Conservation (phyloP, 2,329 filamentous ascomycete genomes). For the Cryphonectria carpinicola region DNA sequence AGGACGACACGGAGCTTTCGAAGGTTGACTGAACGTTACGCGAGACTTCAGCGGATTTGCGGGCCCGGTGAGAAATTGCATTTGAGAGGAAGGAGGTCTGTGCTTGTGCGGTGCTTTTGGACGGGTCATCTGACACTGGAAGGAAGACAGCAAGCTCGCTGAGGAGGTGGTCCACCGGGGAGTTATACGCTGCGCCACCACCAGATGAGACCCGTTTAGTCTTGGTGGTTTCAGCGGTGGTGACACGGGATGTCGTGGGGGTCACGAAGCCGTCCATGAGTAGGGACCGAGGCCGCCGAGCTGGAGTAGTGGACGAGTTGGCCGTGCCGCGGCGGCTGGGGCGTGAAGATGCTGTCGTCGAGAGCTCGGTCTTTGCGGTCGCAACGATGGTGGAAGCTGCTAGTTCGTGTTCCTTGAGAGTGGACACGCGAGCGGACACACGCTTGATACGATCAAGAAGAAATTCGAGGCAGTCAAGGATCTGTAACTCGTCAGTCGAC, state of each 20-base stretch:
- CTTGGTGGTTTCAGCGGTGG: conserved; percentile 17
- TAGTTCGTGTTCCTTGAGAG: conserved; percentile 50
- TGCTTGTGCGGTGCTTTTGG: conserved; percentile 31
- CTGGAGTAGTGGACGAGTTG: conserved; percentile 38
- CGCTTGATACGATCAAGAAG: conserved; percentile 52
- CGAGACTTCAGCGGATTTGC: conserved; percentile 43
- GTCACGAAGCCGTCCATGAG: conserved; percentile 19
- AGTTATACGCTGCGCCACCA: conserved; percentile 38
- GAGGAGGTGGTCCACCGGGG: conserved; percentile 53
- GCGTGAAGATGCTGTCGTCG: conserved; percentile 31
- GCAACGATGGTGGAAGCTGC: conserved; percentile 45
- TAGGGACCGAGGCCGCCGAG: conserved; percentile 35
- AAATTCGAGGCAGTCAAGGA: conserved; percentile 56
- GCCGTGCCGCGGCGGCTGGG: conserved; percentile 35
- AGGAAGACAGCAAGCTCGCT: conserved; percentile 50
- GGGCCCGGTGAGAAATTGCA: conserved; percentile 15
- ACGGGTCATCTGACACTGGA: conserved; percentile 39
- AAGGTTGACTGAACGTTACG: conserved; percentile 53
- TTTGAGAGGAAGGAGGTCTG: conserved; percentile 15
- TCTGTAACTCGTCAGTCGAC: conserved; percentile 42
- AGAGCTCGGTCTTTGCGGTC: conserved; percentile 50
- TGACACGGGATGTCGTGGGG: conserved; percentile 16
- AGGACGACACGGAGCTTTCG: conserved; percentile 47
- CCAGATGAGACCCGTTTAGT: conserved; percentile 43
- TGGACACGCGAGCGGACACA: conserved; percentile 47